phyloP scores from a whole-genome alignment of 2,329 filamentous ascomycete genomes.

The Monosporascus sp. region DNA sequence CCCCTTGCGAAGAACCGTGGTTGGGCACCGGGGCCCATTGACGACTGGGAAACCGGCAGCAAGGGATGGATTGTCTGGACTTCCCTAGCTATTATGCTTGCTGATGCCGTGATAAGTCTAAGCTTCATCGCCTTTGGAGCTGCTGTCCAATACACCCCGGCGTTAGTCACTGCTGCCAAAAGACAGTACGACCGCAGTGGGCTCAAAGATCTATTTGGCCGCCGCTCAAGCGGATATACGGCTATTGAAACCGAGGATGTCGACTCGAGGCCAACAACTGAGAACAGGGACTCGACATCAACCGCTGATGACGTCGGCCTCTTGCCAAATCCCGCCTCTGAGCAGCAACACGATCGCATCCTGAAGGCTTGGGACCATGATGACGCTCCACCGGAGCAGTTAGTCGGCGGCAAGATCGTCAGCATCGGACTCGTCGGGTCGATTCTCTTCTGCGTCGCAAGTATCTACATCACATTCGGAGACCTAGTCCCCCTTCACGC shows the following conservation, averaged over 20 bases:
- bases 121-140: constrained; percentile 70
- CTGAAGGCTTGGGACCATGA: constrained; percentile 46
- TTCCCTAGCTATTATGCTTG: constrained; percentile 92
- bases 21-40: constrained; percentile 84
- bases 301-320: constrained; percentile 7
- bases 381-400: constrained; percentile 79
- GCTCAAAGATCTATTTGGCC: constrained; percentile 16
- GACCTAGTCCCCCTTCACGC: constrained; percentile 73
- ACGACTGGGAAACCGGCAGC: constrained; percentile 86
- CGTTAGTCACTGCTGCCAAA: constrained; percentile 13
- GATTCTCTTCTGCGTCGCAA: constrained; percentile 71
- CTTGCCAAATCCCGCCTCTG: constrained; percentile 12
- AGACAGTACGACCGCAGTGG: constrained; percentile 15
- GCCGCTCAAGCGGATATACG: constrained; percentile 17
- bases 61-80: constrained; percentile 99
- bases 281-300: constrained; percentile 10
- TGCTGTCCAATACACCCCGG: constrained; percentile 40
- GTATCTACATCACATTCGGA: constrained; percentile 80
- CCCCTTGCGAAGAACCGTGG: constrained; percentile 78
- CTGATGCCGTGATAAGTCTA: constrained; percentile 84
- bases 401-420: constrained; percentile 68
- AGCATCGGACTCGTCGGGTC: constrained; percentile 71
- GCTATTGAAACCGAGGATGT: constrained; percentile 18
- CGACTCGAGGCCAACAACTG: constrained; percentile 11
- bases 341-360: constrained; percentile 19